Evolutionary conservation across 805 yeast genomes (phyloP), one percentile per base, ranked within the genome.

Genomic region (Yamadazyma endophytica): DNA sequence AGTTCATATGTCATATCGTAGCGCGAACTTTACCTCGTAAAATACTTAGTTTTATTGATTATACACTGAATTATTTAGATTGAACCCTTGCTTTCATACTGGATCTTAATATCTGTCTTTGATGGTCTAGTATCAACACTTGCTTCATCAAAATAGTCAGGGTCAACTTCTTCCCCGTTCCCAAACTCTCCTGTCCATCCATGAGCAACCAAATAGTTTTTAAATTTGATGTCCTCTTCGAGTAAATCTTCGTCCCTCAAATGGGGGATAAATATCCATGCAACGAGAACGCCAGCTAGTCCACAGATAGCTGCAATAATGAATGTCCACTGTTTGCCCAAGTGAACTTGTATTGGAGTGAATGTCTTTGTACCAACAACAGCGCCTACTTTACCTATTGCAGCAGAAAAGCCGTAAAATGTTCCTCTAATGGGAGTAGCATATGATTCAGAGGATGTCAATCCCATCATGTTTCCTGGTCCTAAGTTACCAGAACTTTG

Each of bases 371-470:
- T 81, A 17, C 92, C 92, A 13, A 81, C 77, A 17, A 81, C 88
- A n/a, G 90, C 92, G 35, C 92, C 94, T 16, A 80, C 82, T 54
- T 83, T 83, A 35, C 92, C 92, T 28, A 81, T 62, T 3, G 89
- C 92, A 22, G 92, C 92, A 28, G 82, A 70, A 14, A 83, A 44
- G 22, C 90, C 90, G 46, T 83, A 83, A 29, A 74, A 64, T 1
- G 87, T 79, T 22, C 89, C 90, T 55, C 92, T 68, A 25, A 83
- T 76, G 9, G 85, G 82, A 6, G 89, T 80, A 13, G 92, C 88
- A 46, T 68, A 83, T 4, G 75, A 67, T 55, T 83, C 90, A 16
- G 83, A 72, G 9, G 64, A 52, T n/a, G 54, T 59, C 35, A 84
- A 65, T 9, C 90, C 90, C 68, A 82, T 61, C 68, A 73, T 75